Base-by-base conservation (phyloP, 2,329 filamentous ascomycete genomes). In the Chaetomiaceae sp. region DNA sequence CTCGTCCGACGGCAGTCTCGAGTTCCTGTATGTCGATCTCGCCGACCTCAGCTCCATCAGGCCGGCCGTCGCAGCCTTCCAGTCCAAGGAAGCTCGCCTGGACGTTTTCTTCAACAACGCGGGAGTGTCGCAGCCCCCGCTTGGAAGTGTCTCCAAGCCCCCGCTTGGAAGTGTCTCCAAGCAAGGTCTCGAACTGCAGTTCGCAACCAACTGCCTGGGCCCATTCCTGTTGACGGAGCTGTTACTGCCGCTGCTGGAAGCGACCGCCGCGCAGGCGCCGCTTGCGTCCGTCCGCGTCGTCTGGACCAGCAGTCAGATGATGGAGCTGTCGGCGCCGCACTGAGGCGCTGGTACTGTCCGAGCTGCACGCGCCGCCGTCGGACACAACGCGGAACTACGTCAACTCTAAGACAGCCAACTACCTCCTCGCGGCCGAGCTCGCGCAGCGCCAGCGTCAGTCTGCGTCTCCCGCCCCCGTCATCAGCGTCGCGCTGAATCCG, bases 1-100 rank as follows among this genome's bases (percentile, higher is more conserved):
- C 2, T 32, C 54, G 10, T 49, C 58, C 12, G 57, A 57, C 10
- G 68, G 68, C 20, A 50, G 52, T 3, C 52, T 73, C 4, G 57
- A 60, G n/a, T 72, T 68, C 48, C 56, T 73, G 18, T 42, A 61
- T 6, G 56, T 75, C 8, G 71, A 75, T 47, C 57, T 66, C 3
- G 49, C 51, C 22, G 60, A 65, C 49, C 56, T 66, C 5, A 41
- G 44, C 5, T 58, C 49, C 10, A 53, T 65, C 42, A 60, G 59
- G 38, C 20, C 55, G 22, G 46, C 62, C 2, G 61, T 56, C 3
- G 47, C 58, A 6, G 40, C 44, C 6, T 65, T 69, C 47, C 47
- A 64, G 22, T 44, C 50, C 1, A 47, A 56, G 14, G 63, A 66
- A 46, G 20, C 42, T 4, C 50, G 59, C 6, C 55, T 69, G 4